Conservation (phyloP, 192 early-diverging fungal species). For the Lobosporangium transversale region DNA sequence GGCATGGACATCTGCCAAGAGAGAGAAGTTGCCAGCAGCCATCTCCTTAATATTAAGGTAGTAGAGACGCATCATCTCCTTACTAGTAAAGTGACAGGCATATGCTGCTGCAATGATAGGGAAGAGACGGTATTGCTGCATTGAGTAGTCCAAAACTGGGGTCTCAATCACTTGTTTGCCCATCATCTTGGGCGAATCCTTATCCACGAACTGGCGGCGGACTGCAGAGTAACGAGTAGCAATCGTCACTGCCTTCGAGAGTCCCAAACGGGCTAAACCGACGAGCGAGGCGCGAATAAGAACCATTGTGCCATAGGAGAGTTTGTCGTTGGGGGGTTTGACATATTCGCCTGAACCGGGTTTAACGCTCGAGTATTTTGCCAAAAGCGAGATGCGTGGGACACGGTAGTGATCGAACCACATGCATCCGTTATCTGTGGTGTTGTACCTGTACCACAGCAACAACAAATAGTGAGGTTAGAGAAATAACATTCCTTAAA, state of each 20-base stretch:
- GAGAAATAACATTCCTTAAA: not conserved
- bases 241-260: constrained; percentile 77
- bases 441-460: constrained; percentile 62
- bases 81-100: constrained; percentile 76
- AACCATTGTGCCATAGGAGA: constrained; percentile 90
- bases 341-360: constrained; percentile 72
- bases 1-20: constrained; percentile 79
- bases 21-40: constrained; percentile 66
- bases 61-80: constrained; percentile 72
- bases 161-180: constrained; percentile 66
- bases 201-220: constrained; percentile 78
- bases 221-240: constrained; percentile 77
- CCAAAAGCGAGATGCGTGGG: constrained; percentile 80
- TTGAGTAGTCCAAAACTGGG: constrained; percentile 79
- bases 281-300: constrained; percentile 83
- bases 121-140: constrained; percentile 80
- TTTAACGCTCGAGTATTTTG: constrained; percentile 77
- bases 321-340: constrained; percentile 81
- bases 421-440: constrained; percentile 88
- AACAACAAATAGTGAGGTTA: not conserved
- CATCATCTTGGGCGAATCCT: constrained; percentile 60
- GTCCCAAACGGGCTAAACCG: constrained; percentile 60
- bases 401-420: constrained; percentile 84
- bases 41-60: constrained; percentile 67
- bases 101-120: constrained; percentile 78